Base-by-base conservation (phyloP, 2,329 filamentous ascomycete genomes). In the Phoma sp. region DNA sequence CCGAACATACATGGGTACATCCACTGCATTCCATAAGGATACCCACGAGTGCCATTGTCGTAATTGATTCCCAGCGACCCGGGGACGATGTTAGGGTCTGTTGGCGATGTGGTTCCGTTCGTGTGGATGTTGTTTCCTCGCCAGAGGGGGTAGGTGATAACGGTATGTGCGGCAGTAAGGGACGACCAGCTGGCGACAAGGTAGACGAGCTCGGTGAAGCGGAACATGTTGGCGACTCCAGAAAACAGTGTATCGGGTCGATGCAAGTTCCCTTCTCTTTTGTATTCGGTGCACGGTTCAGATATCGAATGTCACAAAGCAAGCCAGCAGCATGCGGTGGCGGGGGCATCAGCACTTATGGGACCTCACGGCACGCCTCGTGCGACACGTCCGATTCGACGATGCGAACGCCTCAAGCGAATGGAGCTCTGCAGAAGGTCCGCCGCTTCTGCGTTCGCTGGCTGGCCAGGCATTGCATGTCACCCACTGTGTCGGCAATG, bases 1-100 rank as follows among this genome's bases (percentile, higher is more conserved):
- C 12, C 9, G 28, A 7, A 80, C 91, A 78, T 81, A 96, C 92
- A 97, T 76, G 93, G 92, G 80, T 96, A 96, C 74, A 88, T 87
- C 92, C 92, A 97, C 79, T 96, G 90, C 90, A 95, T 93, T 77
- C 92, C 93, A 64, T 90, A 96, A 1, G 92, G 92, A 65, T 86
- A 95, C 0, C 77, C 69, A 15, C 72, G 67, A 14, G 79, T 78
- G 18, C 76, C 78, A 47, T 82, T 81, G 15, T 65, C 57, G 29
- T 69, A 73, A 49, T 74, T 78, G 23, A 77, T 78, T 5, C 81
- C 81, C 4, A 86, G 64, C 7, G 76, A 74, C 11, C 72, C 71
- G 1, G 76, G 69, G 14, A 74, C 71, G 33, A 76, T 65, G 42
- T 9, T 69, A 20, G 46, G 71, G 66, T 65, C 61, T 11, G 71